Base-by-base conservation (phyloP, 768 basidiomycete species). In the Daedalea quercina region DNA sequence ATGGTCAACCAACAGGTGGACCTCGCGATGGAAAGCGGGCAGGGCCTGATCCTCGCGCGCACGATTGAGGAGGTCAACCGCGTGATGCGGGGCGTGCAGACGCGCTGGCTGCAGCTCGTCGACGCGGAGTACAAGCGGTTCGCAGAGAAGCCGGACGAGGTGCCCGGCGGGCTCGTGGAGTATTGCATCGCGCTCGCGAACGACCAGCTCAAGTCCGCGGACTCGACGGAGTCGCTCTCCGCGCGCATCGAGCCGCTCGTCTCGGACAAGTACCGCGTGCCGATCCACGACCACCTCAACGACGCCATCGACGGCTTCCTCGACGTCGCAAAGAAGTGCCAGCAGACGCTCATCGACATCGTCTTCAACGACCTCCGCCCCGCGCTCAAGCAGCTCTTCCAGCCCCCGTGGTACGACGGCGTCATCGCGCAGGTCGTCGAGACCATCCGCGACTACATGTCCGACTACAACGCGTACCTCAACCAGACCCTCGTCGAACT, bases 1-100 rank as follows among this genome's bases (percentile, higher is more conserved):
- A 94, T 98, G 87, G 87, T 97, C 60, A 98, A 94, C 68, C 92
- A 95, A 69, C 95, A 97, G 68, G 79, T 93, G 53, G 95, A 98
- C 63, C 78, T 93, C 15, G 94, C 94, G 9, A 86, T 88, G 57
- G 96, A 98, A 67, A 98, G 94, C 60, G 90, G 91, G 6, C 96
- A 98, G 66, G 94, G 93, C 31, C 83, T 87, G 1, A 95, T 98
- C 56, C 80, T 99, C 31, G 84, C 93, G 17, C 84, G 88, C 9
- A 94, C 96, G 52, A 83, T 98, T 37, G 81, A 83, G 54, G 96
- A 98, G 67, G 78, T 80, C 56, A 87, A 87, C 60, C 84, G 91
- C 33, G 88, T 93, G 40, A 96, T 98, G 92, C 81, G 89, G 17
- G 70, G 80, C 15, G 84, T 88, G 24, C 96, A 98, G 67, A 81